phyloP scores from a whole-genome alignment of 495 filamentous ascomycete genomes.

The Aspergillus cavernicola region DNA sequence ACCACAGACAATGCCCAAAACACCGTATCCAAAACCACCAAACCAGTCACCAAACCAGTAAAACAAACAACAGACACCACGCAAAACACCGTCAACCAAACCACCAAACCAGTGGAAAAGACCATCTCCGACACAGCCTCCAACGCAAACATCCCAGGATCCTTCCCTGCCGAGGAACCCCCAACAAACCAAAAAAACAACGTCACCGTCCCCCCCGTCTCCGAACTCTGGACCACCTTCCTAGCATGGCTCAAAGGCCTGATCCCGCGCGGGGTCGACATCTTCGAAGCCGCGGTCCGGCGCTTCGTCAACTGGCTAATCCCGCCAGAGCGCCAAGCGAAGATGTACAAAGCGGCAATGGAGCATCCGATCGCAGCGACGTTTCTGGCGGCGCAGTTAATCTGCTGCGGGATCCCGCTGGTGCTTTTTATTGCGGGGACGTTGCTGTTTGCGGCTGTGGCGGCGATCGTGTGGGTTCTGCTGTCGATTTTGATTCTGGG shows the following conservation, averaged over 20 bases:
- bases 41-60: neutral
- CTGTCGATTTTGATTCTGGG: conserved; percentile 35
- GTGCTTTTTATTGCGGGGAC: conserved; percentile 34
- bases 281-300: conserved; percentile 26
- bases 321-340: conserved; percentile 27
- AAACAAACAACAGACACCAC: neutral
- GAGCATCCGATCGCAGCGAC: conserved; percentile 31
- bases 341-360: conserved; percentile 28
- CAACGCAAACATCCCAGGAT: neutral
- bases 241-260: neutral
- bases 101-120: neutral
- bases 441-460: conserved; percentile 31
- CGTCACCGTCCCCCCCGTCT: neutral
- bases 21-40: neutral
- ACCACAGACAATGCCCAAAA: neutral
- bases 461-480: conserved; percentile 30
- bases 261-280: conserved; percentile 25
- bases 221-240: neutral
- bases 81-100: neutral
- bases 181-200: neutral
- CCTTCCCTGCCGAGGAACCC: neutral
- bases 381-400: conserved; percentile 32
- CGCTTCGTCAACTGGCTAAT: conserved; percentile 24
- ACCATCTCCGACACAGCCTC: neutral
- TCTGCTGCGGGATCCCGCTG: conserved; percentile 36